phyloP scores from a whole-genome alignment of 2,329 filamentous ascomycete genomes.

The Botrytis fragariae region DNA sequence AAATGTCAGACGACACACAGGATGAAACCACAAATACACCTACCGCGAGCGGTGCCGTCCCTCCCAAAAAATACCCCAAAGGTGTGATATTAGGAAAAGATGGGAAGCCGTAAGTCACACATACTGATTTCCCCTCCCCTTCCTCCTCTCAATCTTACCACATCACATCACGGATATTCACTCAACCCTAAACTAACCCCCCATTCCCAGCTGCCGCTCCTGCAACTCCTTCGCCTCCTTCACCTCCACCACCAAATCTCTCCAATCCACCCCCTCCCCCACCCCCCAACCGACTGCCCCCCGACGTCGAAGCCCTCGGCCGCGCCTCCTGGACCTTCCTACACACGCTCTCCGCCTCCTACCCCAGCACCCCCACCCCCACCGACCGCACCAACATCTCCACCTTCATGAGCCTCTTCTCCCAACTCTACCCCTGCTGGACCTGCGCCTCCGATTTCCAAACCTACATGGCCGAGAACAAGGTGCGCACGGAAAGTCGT shows the following conservation, averaged over 20 bases:
- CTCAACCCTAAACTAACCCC: neutral
- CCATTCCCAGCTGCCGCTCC: conserved; percentile 59
- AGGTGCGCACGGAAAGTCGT: conserved; percentile 57
- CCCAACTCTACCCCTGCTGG: conserved; percentile 92
- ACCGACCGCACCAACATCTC: conserved; percentile 72
- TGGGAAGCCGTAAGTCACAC: conserved; percentile 71
- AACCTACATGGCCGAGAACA: conserved; percentile 63
- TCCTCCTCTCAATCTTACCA: neutral
- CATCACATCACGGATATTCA: too few species aligned
- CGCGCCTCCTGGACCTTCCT: conserved; percentile 90
- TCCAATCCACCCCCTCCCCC: conserved; percentile 39
- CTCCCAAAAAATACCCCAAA: conserved; percentile 57
- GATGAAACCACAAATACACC: conserved; percentile 18
- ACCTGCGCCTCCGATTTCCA: conserved; percentile 91
- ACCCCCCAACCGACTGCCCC: conserved; percentile 67
- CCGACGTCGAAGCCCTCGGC: conserved; percentile 87
- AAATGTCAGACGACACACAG: conserved; percentile 37
- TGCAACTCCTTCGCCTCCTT: conserved; percentile 64
- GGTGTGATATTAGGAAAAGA: conserved; percentile 75
- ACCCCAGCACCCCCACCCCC: conserved; percentile 67
- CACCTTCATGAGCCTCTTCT: conserved; percentile 77
- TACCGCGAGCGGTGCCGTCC: conserved; percentile 23
- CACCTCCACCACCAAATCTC: conserved; percentile 41
- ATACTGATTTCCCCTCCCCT: neutral
- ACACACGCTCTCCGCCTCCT: conserved; percentile 85